phyloP scores from a whole-genome alignment of 1,139 yeast species.

The Diutina mesorugosa region DNA sequence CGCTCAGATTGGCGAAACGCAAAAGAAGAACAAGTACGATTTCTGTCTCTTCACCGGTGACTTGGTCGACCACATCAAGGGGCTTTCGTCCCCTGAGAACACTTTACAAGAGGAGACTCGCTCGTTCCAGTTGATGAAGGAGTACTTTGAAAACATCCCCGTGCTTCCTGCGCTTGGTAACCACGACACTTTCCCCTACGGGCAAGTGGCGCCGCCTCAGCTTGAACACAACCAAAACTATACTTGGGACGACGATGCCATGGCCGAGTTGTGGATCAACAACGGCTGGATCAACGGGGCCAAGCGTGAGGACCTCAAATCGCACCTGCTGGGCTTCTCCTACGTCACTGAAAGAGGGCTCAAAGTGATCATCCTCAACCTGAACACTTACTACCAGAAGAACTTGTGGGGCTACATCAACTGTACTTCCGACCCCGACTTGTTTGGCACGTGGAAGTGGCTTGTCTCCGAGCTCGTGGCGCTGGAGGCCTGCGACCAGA shows the following conservation, averaged over 20 bases:
- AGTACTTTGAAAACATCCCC: constrained; percentile 39
- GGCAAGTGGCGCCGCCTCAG: constrained; percentile 45
- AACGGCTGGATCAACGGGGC: constrained; percentile 28
- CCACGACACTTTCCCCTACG: constrained; percentile 65
- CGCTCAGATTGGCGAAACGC: constrained; percentile 23
- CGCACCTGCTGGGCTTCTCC: constrained; percentile 54
- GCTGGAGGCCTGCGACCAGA: constrained; percentile 41
- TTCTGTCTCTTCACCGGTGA: constrained; percentile 63
- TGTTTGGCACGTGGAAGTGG: constrained; percentile 53
- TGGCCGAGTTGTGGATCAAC: constrained; percentile 44
- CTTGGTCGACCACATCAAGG: constrained; percentile 47
- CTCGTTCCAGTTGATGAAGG: constrained; percentile 40
- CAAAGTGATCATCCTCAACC: constrained; percentile 51
- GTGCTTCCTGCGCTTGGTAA: constrained; percentile 59
- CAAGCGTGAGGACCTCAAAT: constrained; percentile 15
- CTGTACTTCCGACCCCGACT: constrained; percentile 38
- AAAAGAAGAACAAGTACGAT: constrained; percentile 27
- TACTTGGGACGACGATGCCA: constrained; percentile 46
- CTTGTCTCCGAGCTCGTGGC: constrained; percentile 47
- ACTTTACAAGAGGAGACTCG: constrained; percentile 41
- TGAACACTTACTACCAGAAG: constrained; percentile 53
- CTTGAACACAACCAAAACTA: constrained; percentile 25
- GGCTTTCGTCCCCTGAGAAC: constrained; percentile 30
- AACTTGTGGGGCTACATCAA: constrained; percentile 54
- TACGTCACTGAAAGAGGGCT: constrained; percentile 43